Percentiles rank a stretch among this genome's conserved stretches.
Evolutionary conservation across 768 basidiomycete genomes (phyloP).

Genomic region (Lentinula boryana): DNA sequence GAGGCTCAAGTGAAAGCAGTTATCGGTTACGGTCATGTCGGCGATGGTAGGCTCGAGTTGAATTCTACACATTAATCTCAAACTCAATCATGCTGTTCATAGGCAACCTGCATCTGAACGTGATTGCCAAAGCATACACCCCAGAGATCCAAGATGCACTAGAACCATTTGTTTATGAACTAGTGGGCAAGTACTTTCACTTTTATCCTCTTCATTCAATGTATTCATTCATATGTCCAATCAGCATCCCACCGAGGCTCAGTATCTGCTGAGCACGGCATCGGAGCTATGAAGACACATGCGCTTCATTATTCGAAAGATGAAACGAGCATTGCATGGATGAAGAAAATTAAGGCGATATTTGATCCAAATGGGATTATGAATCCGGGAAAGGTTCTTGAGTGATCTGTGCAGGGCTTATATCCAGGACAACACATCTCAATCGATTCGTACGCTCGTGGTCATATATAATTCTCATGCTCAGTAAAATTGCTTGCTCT

Average conservation of each 20-base stretch:
- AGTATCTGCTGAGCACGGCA: conserved; percentile 94
- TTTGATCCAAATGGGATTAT: conserved; percentile 92
- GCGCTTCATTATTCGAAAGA: conserved; percentile 86
- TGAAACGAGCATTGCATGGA: conserved; percentile 72
- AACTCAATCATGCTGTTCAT: background rate
- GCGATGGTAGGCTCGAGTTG: conserved; percentile 64
- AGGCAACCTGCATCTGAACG: conserved; percentile 95
- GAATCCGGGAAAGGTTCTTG: conserved; percentile 84
- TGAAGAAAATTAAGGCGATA: conserved; percentile 83
- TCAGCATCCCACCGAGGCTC: conserved; percentile 78
- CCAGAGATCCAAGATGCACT: conserved; percentile 80
- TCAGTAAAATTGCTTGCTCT: too few species aligned
- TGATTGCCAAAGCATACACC: conserved; percentile 76
- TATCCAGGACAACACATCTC: background rate
- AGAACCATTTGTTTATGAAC: conserved; percentile 93
- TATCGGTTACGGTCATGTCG: conserved; percentile 93
- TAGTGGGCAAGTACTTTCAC: conserved; percentile 55
- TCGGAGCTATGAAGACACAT: conserved; percentile 92
- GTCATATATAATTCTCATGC: too few species aligned
- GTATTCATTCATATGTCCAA: background rate
- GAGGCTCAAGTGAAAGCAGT: conserved; percentile 78
- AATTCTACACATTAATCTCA: background rate
- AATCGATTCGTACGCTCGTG: background rate
- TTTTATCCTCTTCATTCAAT: background rate
- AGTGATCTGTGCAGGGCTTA: conserved; percentile 16